Evolutionary conservation across 176 grass and related monocot species (phyloP).

Genomic region (Canna indica): DNA sequence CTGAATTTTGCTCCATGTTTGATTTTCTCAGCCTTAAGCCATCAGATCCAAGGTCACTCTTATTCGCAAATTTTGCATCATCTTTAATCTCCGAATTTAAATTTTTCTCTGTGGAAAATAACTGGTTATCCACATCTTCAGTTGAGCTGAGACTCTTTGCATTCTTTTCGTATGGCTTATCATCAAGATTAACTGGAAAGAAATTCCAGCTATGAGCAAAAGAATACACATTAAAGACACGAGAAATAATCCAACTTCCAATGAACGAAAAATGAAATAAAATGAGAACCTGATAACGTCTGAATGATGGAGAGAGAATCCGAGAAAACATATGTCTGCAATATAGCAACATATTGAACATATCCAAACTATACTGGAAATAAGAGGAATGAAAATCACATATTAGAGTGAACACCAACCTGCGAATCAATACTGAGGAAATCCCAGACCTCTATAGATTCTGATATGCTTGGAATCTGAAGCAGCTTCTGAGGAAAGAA

Average conservation of each 20-base stretch:
- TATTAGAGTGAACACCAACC: constrained; percentile 39
- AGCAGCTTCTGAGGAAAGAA: constrained; percentile 74
- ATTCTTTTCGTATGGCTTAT: constrained; percentile 52
- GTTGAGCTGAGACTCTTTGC: constrained; percentile 30
- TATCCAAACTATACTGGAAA: constrained; percentile 9
- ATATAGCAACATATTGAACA: constrained; percentile 14
- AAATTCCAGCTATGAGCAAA: neutral
- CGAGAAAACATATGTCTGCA: constrained; percentile 83
- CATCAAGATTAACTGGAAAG: constrained; percentile 57
- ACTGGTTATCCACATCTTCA: constrained; percentile 37
- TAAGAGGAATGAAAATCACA: constrained; percentile 12
- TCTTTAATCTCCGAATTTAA: constrained; percentile 24
- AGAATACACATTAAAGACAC: neutral
- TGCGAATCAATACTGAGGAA: constrained; percentile 36
- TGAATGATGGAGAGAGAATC: constrained; percentile 85
- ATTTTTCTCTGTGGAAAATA: constrained; percentile 28
- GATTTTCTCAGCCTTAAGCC: constrained; percentile 65
- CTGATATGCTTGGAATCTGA: constrained; percentile 82
- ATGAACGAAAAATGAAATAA: neutral
- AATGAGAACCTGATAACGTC: constrained; percentile 63
- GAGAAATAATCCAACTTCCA: neutral
- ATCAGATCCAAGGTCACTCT: constrained; percentile 20
- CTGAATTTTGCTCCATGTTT: constrained; percentile 22
- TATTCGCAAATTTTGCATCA: constrained; percentile 23
- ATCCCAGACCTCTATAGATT: constrained; percentile 99